Conservation (phyloP, 2,329 filamentous ascomycete species). For the Arachnopeziza araneosa region DNA sequence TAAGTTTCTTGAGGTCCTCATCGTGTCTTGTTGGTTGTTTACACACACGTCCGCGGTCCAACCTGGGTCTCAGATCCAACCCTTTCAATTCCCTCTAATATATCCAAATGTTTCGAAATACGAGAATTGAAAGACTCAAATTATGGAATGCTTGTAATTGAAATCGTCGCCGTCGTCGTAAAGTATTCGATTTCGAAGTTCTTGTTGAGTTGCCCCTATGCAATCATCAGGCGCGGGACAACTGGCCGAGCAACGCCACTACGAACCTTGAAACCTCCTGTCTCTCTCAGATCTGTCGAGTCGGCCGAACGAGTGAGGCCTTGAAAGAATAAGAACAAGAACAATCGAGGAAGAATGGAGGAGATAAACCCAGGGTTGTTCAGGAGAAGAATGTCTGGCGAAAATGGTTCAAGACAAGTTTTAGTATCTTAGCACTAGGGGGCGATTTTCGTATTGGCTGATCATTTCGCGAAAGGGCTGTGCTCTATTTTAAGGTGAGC, state of each 20-base stretch:
- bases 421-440: not conserved
- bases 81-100: not conserved
- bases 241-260: not conserved
- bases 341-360: not conserved
- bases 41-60: not conserved
- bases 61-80: not conserved
- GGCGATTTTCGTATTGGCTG: not conserved
- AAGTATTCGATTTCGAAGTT: not conserved
- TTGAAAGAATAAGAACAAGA: not conserved
- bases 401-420: not conserved
- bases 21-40: constrained; percentile 25
- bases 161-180: not conserved
- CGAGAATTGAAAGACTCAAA: not conserved
- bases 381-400: not conserved
- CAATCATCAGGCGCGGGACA: not conserved
- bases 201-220: not conserved
- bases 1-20: constrained; percentile 45
- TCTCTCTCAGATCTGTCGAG: not conserved
- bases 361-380: not conserved
- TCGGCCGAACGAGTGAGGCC: not conserved
- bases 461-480: not conserved
- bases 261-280: not conserved
- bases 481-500: not conserved
- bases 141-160: not conserved
- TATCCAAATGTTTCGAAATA: not conserved